phyloP scores from a whole-genome alignment of 2,329 filamentous ascomycete species.

The Alternaria gansuensis region DNA sequence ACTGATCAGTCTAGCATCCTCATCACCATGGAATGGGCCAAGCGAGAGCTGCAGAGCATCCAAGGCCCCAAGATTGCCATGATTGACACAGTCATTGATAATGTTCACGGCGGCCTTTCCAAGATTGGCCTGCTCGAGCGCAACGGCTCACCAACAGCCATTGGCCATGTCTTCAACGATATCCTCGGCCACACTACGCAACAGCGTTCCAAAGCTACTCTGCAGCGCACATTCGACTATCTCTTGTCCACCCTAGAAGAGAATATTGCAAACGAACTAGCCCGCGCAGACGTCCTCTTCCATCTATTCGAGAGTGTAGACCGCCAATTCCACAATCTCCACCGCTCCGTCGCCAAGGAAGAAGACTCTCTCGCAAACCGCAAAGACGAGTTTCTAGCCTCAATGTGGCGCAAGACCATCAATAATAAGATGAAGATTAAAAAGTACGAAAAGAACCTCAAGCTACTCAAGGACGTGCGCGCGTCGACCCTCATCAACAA shows the following conservation, averaged over 20 bases:
- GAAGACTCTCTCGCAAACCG: constrained; percentile 80
- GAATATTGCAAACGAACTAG: constrained; percentile 83
- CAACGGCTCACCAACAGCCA: constrained; percentile 66
- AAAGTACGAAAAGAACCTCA: constrained; percentile 91
- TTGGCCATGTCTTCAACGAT: constrained; percentile 74
- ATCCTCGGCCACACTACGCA: constrained; percentile 82
- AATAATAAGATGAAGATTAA: constrained; percentile 78
- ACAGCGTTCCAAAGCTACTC: constrained; percentile 79
- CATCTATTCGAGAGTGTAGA: constrained; percentile 92
- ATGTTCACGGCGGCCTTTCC: constrained; percentile 80
- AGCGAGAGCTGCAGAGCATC: constrained; percentile 74
- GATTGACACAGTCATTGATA: constrained; percentile 79
- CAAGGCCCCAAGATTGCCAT: constrained; percentile 59
- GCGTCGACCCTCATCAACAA: constrained; percentile 88
- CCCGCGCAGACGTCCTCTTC: constrained; percentile 81
- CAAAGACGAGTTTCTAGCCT: constrained; percentile 81
- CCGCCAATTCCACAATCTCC: constrained; percentile 86
- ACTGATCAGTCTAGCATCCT: constrained; percentile 69
- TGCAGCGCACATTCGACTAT: constrained; percentile 88
- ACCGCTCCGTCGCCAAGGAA: constrained; percentile 84
- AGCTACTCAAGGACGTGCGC: constrained; percentile 79
- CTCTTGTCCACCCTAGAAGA: constrained; percentile 89
- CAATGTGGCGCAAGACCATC: constrained; percentile 85
- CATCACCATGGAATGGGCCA: constrained; percentile 95
- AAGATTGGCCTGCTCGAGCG: constrained; percentile 59